Conservation (phyloP, 495 filamentous ascomycete species). For the Gamarada debralockiae region DNA sequence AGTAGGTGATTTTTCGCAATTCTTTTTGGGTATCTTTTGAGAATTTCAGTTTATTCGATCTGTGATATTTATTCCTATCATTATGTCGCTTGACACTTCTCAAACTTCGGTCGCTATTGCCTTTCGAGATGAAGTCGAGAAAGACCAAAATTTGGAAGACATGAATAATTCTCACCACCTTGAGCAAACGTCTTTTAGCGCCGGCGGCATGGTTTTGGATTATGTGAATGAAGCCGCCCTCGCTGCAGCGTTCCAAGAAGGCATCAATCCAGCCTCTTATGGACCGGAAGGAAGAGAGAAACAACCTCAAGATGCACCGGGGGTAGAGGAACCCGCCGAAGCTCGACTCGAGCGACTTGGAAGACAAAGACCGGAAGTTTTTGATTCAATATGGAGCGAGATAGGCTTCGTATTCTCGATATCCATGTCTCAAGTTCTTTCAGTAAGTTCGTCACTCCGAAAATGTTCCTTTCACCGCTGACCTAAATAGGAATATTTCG, state of each 20-base stretch:
- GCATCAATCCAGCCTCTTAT: conserved; percentile 2
- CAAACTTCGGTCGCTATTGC: not conserved
- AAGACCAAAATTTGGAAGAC: not conserved
- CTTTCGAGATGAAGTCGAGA: not conserved
- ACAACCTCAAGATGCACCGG: not conserved
- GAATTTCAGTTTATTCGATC: not conserved
- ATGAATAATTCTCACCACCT: not conserved
- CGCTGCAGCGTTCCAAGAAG: not conserved
- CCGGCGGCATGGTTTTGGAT: not conserved
- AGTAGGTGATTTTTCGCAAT: not conserved
- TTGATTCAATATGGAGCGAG: conserved; percentile 57
- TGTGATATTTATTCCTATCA: not conserved
- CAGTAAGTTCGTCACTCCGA: conserved; percentile 42
- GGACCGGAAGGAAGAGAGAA: conserved; percentile 10
- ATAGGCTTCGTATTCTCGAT: conserved; percentile 69
- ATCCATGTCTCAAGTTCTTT: conserved; percentile 68
- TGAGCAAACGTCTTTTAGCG: not conserved
- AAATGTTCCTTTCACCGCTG: not conserved
- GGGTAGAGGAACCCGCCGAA: conserved; percentile 23
- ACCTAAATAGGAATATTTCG: conserved; percentile 64
- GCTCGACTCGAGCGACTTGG: conserved; percentile 62
- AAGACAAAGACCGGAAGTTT: conserved; percentile 63
- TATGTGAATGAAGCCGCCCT: not conserved
- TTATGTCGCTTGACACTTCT: not conserved
- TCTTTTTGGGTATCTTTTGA: not conserved